phyloP scores from a whole-genome alignment of 768 basidiomycete genomes.

The Pisolithus sp. region DNA sequence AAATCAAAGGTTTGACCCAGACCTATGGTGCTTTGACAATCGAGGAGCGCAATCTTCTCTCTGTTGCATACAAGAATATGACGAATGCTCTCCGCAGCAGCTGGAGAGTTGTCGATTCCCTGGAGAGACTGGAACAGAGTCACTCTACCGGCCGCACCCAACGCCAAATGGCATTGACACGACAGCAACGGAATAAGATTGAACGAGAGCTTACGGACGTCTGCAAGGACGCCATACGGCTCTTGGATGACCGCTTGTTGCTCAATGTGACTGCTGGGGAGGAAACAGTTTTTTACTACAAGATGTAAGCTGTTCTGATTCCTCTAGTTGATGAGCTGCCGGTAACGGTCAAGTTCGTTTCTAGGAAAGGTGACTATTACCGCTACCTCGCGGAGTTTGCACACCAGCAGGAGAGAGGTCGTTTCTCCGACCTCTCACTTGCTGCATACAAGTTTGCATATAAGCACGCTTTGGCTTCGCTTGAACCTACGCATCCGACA shows the following conservation, averaged over 20 bases:
- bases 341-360: slow-evolving; percentile 5
- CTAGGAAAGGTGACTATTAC: slow-evolving; percentile 85
- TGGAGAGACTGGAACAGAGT: slow-evolving; percentile 55
- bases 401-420: slow-evolving; percentile 59
- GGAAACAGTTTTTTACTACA: slow-evolving; percentile 84
- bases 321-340: neutral
- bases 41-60: slow-evolving; percentile 85
- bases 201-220: slow-evolving; percentile 70
- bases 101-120: slow-evolving; percentile 74
- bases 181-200: slow-evolving; percentile 66
- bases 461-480: slow-evolving; percentile 68
- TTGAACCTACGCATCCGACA: slow-evolving; percentile 78
- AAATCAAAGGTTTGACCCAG: slow-evolving; percentile 71
- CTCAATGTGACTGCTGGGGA: slow-evolving; percentile 67
- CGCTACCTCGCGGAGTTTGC: slow-evolving; percentile 88
- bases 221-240: slow-evolving; percentile 72
- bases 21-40: slow-evolving; percentile 64
- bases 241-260: slow-evolving; percentile 57
- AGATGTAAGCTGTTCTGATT: slow-evolving; percentile 46
- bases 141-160: slow-evolving; percentile 26
- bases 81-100: slow-evolving; percentile 79
- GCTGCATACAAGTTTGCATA: slow-evolving; percentile 84
- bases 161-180: slow-evolving; percentile 58
- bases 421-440: slow-evolving; percentile 68
- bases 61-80: slow-evolving; percentile 86